These are phyloP conservation scores for Aspergillus ruber DNA, from an alignment of 2,329 filamentous ascomycete genomes.

Conservation along the genomic window DNA sequence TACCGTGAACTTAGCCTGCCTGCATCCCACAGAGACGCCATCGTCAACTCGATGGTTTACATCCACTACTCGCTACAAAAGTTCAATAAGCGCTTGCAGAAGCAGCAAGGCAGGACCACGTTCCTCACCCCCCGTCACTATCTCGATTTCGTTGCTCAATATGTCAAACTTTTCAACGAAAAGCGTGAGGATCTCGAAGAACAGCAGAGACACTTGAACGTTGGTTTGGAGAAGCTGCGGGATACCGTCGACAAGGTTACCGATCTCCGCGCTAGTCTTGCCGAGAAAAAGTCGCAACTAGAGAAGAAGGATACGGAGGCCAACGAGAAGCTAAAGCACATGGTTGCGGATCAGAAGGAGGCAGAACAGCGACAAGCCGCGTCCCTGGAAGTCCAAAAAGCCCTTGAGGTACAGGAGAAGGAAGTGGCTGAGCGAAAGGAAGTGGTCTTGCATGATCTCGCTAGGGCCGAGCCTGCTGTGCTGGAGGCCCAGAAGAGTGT, in stretches of 20 bases:
- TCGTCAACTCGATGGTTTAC: conserved; percentile 98
- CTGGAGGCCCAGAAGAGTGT: conserved; percentile 90
- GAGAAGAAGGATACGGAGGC: conserved; percentile 92
- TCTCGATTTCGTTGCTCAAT: conserved; percentile 95
- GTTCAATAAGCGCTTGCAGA: conserved; percentile 81
- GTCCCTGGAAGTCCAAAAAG: conserved; percentile 80
- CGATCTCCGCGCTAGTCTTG: conserved; percentile 81
- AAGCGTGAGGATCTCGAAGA: conserved; percentile 98
- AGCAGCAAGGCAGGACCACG: conserved; percentile 86
- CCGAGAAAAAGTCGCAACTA: conserved; percentile 87
- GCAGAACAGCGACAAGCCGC: conserved; percentile 85
- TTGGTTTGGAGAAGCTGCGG: conserved; percentile 91
- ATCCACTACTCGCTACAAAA: conserved; percentile 90
- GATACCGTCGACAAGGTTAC: conserved; percentile 97
- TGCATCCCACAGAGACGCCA: conserved; percentile 80
- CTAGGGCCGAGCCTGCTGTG: conserved; percentile 87
- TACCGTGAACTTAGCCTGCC: conserved; percentile 81
- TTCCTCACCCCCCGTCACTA: conserved; percentile 96
- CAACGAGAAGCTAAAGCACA: conserved; percentile 93
- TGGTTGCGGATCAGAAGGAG: conserved; percentile 93
- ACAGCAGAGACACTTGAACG: conserved; percentile 95
- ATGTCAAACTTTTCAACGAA: conserved; percentile 94
- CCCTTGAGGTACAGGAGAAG: conserved; percentile 80
- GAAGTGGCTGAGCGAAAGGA: conserved; percentile 77
- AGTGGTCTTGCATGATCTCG: conserved; percentile 80